These are phyloP conservation scores for Nitzschia sp. DNA, from an alignment of 108 stramenopile species.

Conservation along the genomic window DNA sequence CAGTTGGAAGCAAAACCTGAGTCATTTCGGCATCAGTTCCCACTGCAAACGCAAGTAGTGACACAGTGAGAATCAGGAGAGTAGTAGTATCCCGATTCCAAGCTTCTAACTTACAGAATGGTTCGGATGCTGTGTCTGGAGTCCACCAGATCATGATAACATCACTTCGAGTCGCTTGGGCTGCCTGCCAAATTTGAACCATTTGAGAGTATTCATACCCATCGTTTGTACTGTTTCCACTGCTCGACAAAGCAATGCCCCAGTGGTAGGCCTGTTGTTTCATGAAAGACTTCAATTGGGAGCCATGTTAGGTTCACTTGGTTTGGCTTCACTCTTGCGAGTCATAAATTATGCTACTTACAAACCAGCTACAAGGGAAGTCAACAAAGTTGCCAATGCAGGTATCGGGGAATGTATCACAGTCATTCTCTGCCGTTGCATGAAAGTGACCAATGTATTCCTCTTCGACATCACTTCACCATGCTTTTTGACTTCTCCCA, in stretches of 20 bases:
- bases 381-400: constrained; percentile 30
- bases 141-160: constrained; percentile 32
- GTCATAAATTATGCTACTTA: not conserved
- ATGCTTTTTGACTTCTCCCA: too few species aligned
- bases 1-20: constrained; percentile 13
- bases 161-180: constrained; percentile 34
- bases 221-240: not conserved
- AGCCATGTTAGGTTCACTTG: too few species aligned
- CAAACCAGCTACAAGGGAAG: constrained; percentile 23
- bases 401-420: constrained; percentile 10
- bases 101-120: not conserved
- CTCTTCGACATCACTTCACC: constrained; percentile 13
- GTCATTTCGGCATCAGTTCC: constrained; percentile 36
- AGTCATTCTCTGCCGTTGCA: constrained; percentile 39
- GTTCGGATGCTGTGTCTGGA: constrained; percentile 27
- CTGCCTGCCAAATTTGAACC: constrained; percentile 42
- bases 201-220: constrained; percentile 23
- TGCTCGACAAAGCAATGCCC: constrained; percentile 15
- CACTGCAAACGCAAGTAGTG: not conserved
- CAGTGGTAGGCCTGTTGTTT: constrained; percentile 14
- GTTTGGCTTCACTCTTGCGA: not conserved
- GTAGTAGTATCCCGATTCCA: too few species aligned
- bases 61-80: too few species aligned
- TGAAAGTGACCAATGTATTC: constrained; percentile 37
- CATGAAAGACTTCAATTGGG: not conserved